Base-by-base conservation (phyloP, 495 filamentous ascomycete species). In the Tuber melanosporum region DNA sequence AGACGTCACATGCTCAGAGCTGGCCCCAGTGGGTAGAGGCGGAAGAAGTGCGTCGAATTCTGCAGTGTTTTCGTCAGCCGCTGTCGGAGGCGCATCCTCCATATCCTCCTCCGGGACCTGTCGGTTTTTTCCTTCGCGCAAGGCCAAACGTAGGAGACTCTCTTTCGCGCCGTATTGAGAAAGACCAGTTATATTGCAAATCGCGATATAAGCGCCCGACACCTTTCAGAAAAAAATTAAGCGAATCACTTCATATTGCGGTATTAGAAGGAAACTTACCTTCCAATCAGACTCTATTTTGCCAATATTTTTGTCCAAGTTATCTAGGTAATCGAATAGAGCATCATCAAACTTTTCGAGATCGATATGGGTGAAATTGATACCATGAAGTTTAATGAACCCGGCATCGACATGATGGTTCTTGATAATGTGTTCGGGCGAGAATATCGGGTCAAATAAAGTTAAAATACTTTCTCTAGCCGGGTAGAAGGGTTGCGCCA, bases 141-240 rank as follows among this genome's bases (percentile, higher is more conserved):
- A 79, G n/a, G 82, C 82, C 66, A 81, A 74, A 0, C 82, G 81
- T 69, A 90, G 79, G 9, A 84, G 78, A 45, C 85, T 85, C 52
- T 88, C 83, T n/a, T 85, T 79, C 1, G 86, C 82, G 5, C 89
- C 90, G 81, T 91, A 91, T 71, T 90, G 86, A 73, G 91, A 87
- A 3, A 93, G 83, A 0, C 88, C 88, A 12, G 89, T 88, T 75
- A 91, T 87, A 82, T 91, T 92, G 20, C 87, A 87, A 42, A 91
- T 86, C 12, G 87, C 86, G 22, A 91, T 85, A 70, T 87, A 88
- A 8, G 88, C 87, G 0, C 90, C 90, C 71, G 87, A 86, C 52
- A 89, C 87, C 76, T 82, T 66, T 57, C 36, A 41, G 14, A 43
- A 66, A 36, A 52, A 66, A 32, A 66, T 32, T 66, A 66, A 44